These are phyloP conservation scores for Cladophialophora immunda DNA, from an alignment of 2,329 filamentous ascomycete species.

Conservation along the genomic window DNA sequence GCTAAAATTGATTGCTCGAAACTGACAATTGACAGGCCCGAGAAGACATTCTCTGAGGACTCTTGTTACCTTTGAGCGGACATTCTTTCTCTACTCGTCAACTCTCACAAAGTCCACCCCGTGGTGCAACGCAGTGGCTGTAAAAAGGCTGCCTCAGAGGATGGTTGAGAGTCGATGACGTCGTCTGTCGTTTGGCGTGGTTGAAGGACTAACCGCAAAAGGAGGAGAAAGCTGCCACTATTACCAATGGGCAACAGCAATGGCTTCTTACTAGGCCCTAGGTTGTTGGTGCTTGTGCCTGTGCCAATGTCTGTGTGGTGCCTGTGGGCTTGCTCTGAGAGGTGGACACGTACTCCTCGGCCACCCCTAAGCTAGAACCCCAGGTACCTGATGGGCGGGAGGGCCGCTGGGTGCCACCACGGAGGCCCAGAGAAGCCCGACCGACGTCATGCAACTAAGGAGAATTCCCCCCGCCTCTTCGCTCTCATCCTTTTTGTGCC, in stretches of 20 bases:
- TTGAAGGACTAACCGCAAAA: not conserved
- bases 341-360: too few relatives aligned
- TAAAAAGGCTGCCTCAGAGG: not conserved
- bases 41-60: conserved; percentile 32
- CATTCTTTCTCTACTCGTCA: not conserved
- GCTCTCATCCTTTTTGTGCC: too few relatives aligned
- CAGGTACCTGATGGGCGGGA: not conserved
- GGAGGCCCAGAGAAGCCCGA: not conserved
- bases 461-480: not conserved
- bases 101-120: too few relatives aligned
- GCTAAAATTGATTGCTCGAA: conserved; percentile 71
- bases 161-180: not conserved
- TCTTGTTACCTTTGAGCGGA: conserved; percentile 37
- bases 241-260: not conserved
- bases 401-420: not conserved
- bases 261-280: not conserved
- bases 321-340: too few relatives aligned
- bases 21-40: conserved; percentile 39
- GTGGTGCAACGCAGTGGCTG: not conserved
- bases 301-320: too few relatives aligned
- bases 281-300: too few relatives aligned
- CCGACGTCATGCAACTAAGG: not conserved
- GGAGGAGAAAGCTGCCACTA: not conserved
- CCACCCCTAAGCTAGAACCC: too few relatives aligned
- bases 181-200: too few relatives aligned